Evolutionary conservation across 2,329 filamentous ascomycete species (phyloP), one percentile per base, ranked within the genome.

Genomic region (Nectriaceae sp.): DNA sequence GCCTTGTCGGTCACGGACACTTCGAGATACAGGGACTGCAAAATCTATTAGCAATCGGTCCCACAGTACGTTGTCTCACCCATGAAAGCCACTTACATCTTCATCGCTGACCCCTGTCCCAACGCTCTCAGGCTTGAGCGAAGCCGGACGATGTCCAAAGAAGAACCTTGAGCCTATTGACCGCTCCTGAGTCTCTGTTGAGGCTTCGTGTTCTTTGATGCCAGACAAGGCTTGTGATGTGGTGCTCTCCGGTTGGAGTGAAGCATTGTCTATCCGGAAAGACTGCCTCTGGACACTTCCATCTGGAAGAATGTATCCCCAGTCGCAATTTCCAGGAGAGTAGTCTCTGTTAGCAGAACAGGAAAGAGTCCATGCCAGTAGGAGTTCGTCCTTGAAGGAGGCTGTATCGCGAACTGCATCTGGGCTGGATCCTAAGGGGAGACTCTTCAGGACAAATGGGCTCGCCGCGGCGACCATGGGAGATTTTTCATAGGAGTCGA

Each of bases 241-340:
- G 19, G 51, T 56, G 35, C 29, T 49, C 36, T 51, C 47, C 21
- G 31, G 41, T 33, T 49, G 35, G 3, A 50, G 35, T 5, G 46
- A 41, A 8, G 43, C 40, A 43, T 50, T 48, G 40, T 48, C 38
- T 36, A 53, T 47, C 6, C 36, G 50, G 42, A 53, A 53, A 16
- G 45, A 44, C 24, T 53, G 49, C 31, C 42, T 38, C 26, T 53
- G 53, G 35, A 53, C 19, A 3, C 44, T 51, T 20, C 50, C 50
- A 35, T 53, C 50, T 21, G 47, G 42, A 18, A 55, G 50, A 18
- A 55, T 51, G 21, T 49, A 51, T 11, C 47, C 50, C 50, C 53
- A 49, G 16, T 55, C 50, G 29, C 44, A 49, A 16, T 22, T 46
- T 20, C 24, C 21, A 5, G 42, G 40, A 29, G 40, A 5, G n/a